Evolutionary conservation across 805 yeast species (phyloP), one percentile per base, ranked within the genome.

Genomic region (Kazachstania psychrophila): DNA sequence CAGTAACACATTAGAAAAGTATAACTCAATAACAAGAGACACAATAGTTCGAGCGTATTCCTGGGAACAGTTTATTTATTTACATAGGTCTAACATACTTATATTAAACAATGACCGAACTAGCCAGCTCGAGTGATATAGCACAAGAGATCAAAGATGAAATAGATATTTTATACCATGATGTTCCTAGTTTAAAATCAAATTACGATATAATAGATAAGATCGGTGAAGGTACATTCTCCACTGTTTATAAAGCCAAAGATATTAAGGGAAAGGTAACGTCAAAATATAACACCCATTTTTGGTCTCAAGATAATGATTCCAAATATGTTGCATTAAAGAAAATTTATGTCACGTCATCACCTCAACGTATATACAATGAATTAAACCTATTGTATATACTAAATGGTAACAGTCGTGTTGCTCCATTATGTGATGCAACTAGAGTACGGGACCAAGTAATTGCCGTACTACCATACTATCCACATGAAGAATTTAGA

Each of bases 291-390:
- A 39, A 43, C 28, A 45, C 49, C 7, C 62, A 58, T 39, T 55
- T 55, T 38, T 58, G 61, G 61, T 38, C 49, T 6, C 40, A 65
- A 58, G 44, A 66, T 54, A 39, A 65, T 60, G 42, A 65, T 55
- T 41, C 52, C 24, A 51, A 53, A 23, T 61, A 55, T 35, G 97
- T 92, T 39, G 99, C 99, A 2, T 66, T 92, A 47, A 92, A 92
- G 56, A 75, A 92, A 51, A 86, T 92, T 32, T 88, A 89, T 58
- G 97, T 88, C 15, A 92, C 98, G 0, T 84, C 96, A 1, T 86
- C 96, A 6, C 96, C 97, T 0, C 79, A 76, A 44, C 72, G 99
- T 59, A 89, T 92, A 30, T 77, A 74, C 48, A 88, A 88, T 56
- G 99, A 92, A 58, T 70, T 92, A 44, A 79, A 79, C 45, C 63